Evolutionary conservation across 352 stramenopile species (phyloP), one percentile per base, ranked within the genome.

Genomic region (Phytophthora melonis): DNA sequence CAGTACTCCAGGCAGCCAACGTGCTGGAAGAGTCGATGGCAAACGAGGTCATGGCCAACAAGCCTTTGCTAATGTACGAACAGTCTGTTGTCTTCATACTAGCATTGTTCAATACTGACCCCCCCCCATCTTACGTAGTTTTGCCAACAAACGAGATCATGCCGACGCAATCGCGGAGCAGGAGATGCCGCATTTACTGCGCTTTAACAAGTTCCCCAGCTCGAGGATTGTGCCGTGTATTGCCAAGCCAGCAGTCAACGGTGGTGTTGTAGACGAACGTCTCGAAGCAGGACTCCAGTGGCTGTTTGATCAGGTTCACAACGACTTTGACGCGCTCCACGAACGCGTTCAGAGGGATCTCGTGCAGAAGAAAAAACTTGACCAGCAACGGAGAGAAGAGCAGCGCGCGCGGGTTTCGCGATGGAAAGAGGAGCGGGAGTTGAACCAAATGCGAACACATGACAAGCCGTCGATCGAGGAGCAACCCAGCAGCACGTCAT

Each of bases 71-170:
- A 43, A 77, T 96, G 89, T 94, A 70, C 49, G 84, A 65, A 7
- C 8, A 50, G 57, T 10, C 18, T 58, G 7, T 6, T 18, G 30
- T 32, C 32, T 23, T 21, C 18, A 50, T 25, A 3, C 11, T 25
- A 16, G 19, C 36, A 63, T 32, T 25, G 3, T n/a, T 16, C 47
- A 3, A 32, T 45, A 8, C 43, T 18, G 25, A 41, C 32, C 65
- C n/a, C 67, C n/a, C 67, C 21, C 7, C n/a, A 19, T 9, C 19
- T n/a, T 19, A 19, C 23, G 41, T 49, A 94, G 89, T 16, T 92
- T 92, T 67, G 89, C 87, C 54, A 96, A 96, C 68, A 96, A 94
- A 65, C 76, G 79, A 32, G 89, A 94, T 57, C 77, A 91, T 3
- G 65, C 66, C 0, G 66, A 71, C 0, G 78, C 82, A 0, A 14